Evolutionary conservation across 225 moss, liverwort and hornwort genomes (phyloP), one percentile per base, ranked within the genome.

Genomic region (Ulota crispa): DNA sequence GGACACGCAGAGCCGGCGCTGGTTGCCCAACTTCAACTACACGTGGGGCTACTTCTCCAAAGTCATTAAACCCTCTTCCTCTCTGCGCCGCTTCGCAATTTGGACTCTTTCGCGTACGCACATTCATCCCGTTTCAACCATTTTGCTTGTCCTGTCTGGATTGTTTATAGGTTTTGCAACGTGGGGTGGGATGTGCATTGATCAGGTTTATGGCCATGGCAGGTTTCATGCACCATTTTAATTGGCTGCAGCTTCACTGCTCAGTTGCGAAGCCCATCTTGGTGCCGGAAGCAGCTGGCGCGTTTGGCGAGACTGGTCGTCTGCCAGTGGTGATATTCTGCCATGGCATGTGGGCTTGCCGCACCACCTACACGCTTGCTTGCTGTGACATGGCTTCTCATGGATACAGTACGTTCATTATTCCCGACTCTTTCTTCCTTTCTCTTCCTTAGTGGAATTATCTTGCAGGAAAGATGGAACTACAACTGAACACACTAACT

Each of bases 291-390:
- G 53, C 26, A 55, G 73, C 14, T 13, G 54, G 55, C 43, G 80
- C 83, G 28, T 34, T 72, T 45, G 72, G 61, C 31, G 56, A 80
- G 72, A 64, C 31, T 34, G 67, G 62, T 24, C 85, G 80, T 24
- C 68, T 85, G 27, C 88, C 83, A 1, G 85, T 85, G 72, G 88
- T 83, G 67, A 80, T 88, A 28, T 85, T 85, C 73, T 77, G 72
- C 72, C 88, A 85, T 74, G 88, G 83, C 67, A 88, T 88, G 85
- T 85, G 88, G 83, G 85, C 88, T 80, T 88, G 88, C 68, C 88
- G 80, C 77, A 88, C 88, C 34, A 88, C 85, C 50, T 85, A 88
- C 73, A 77, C 80, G 6, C 76, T 83, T 68, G 80, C 88, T 27
- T 85, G 83, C 28, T 85, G 83, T 32, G 88, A 88, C 77, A 80